Base-by-base conservation (phyloP, 257 asterid genomes). In the Catharanthus roseus region DNA sequence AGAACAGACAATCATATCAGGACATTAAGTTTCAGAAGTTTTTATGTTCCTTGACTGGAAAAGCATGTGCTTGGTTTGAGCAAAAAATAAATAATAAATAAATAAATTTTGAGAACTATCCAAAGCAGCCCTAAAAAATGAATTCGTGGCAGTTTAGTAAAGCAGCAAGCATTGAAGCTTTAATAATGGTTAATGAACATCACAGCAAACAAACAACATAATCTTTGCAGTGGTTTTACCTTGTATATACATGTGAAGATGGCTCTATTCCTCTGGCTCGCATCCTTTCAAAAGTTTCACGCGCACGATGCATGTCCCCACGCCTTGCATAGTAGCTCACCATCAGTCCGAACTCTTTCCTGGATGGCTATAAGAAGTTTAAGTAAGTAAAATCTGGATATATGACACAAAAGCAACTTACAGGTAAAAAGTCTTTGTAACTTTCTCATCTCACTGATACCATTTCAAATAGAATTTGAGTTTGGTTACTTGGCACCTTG, bases 251-350 rank as follows among this genome's bases (percentile, higher is more conserved):
- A 82, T 93, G 96, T 77, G 92, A 83, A 55, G 85, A 78, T 68
- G 99, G 99, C 84, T 89, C 96, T 31, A 93, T 93, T 72, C 99
- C 99, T 65, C 96, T 83, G 65, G 93, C 89, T 69, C 99, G 86
- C 97, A 91, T 93, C 85, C 80, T 88, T 88, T 93, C 99, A 82
- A 93, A 93, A 54, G 81, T 82, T 82, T 91, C 96, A 62, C 99
- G 96, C 67, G 99, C 97, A 69, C 96, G 95, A 86, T 93, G 96
- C 96, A 89, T 85, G 80, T 93, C 99, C 62, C 99, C 99, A 51
- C 97, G 87, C 79, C 95, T 92, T 33, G 86, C 99, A 74, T 93
- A 93, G 80, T 91, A 93, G 79, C 84, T 89, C 86, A 93, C 93
- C 96, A 93, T 81, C 85, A 91, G 80, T 24, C 96, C 96, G 71